These are phyloP conservation scores for Linanthus parryae DNA, from an alignment of 148 eudicot genomes.

Conservation along the genomic window DNA sequence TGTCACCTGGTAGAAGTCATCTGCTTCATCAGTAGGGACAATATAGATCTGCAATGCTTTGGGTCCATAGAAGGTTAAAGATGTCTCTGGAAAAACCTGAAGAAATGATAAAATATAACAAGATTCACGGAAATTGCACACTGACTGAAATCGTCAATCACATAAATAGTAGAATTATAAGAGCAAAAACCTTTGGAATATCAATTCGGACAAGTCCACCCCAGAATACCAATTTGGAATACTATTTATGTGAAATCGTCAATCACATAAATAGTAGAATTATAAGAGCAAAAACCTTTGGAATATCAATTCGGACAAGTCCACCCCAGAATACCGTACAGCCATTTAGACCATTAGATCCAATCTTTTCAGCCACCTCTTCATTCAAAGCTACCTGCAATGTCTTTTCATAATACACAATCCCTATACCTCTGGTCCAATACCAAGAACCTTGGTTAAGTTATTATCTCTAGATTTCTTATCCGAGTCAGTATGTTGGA, in stretches of 20 bases:
- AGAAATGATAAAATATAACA: constrained; percentile 4
- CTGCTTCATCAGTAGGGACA: constrained; percentile 66
- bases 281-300: constrained; percentile 45
- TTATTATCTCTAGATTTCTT: too few relatives aligned
- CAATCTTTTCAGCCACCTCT: constrained; percentile 24
- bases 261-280: constrained; percentile 1
- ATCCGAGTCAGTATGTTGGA: too few relatives aligned
- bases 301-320: constrained; percentile 77
- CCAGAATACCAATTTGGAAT: too few relatives aligned
- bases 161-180: constrained; percentile 3
- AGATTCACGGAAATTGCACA: too few relatives aligned
- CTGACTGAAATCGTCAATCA: too few relatives aligned
- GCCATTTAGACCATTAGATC: constrained; percentile 59
- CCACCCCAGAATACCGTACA: constrained; percentile 98
- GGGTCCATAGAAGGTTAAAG: constrained; percentile 86
- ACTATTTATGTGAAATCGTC: too few relatives aligned
- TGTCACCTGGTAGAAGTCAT: constrained; percentile 91
- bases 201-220: constrained; percentile 95
- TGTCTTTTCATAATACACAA: too few relatives aligned
- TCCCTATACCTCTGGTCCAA: too few relatives aligned
- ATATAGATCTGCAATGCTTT: constrained; percentile 72
- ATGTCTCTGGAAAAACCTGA: constrained; percentile 69
- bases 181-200: constrained; percentile 51
- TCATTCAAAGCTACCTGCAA: constrained; percentile 22
- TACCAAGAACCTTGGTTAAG: too few relatives aligned